A percentile compares a stretch with the other conserved stretches of the same genome.
phyloP scores from a whole-genome alignment of 495 filamentous ascomycete species.

The Podospora fimiseda region DNA sequence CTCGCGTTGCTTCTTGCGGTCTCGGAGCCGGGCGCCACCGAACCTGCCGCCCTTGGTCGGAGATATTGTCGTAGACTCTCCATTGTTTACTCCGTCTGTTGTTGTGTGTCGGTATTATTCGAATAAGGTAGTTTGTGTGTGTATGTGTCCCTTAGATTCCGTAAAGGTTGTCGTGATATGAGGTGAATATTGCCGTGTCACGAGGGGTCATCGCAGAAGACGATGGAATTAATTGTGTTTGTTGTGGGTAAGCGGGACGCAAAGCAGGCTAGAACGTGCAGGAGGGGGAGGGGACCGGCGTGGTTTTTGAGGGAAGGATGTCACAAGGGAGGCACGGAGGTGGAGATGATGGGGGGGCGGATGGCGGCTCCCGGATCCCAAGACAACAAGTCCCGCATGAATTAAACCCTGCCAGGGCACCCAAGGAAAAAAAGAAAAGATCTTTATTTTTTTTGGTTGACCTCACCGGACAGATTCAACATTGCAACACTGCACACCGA shows the following conservation, averaged over 20 bases:
- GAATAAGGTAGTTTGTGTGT: background rate
- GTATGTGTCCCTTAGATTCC: no score
- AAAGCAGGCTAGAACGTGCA: conserved; percentile 23
- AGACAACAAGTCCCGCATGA: background rate
- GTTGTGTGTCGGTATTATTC: conserved; percentile 1
- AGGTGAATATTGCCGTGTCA: no score
- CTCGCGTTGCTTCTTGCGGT: conserved; percentile 13
- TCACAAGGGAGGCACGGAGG: background rate
- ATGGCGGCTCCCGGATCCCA: background rate
- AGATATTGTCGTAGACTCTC: conserved; percentile 25
- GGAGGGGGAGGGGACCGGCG: conserved; percentile 11
- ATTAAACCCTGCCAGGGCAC: background rate
- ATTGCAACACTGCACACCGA: background rate
- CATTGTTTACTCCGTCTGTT: conserved; percentile 10
- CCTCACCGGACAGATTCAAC: background rate
- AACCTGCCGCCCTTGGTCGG: conserved; percentile 21
- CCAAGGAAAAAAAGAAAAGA: no score
- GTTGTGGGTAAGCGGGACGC: conserved; percentile 12
- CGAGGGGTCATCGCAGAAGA: no score
- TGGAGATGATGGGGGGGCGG: background rate
- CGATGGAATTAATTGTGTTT: conserved; percentile 14
- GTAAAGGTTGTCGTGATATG: no score
- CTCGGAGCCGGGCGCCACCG: conserved; percentile 15
- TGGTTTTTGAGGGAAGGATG: conserved; percentile 16
- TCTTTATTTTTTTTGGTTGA: no score